A percentile compares a stretch with the other conserved stretches of the same genome.
These are phyloP conservation scores for Phialophora verrucosa DNA, from an alignment of 2,329 filamentous ascomycete species.

Conservation along the genomic window DNA sequence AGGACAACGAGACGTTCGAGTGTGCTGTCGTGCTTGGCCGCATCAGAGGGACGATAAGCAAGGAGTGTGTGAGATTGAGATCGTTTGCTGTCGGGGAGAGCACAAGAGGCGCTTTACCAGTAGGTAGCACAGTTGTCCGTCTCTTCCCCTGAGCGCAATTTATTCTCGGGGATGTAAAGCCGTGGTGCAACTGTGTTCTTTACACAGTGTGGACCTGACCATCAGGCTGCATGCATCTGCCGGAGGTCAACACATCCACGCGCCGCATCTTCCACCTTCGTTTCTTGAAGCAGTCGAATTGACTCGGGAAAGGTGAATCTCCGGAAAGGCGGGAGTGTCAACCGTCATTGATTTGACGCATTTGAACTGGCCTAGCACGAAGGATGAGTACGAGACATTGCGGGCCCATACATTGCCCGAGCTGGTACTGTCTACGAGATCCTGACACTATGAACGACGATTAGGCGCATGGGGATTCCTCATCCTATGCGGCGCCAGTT, in stretches of 20 bases:
- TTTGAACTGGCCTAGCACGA: neutral
- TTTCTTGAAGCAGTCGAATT: neutral
- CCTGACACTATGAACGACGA: no score
- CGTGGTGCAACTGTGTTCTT: neutral
- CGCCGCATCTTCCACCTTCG: neutral
- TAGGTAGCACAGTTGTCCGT: neutral
- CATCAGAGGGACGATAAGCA: conserved; percentile 33
- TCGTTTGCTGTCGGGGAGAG: conserved; percentile 29
- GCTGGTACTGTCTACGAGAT: neutral
- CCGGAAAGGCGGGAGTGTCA: neutral
- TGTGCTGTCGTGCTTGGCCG: conserved; percentile 27
- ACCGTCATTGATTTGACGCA: neutral
- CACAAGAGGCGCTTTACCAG: conserved; percentile 24
- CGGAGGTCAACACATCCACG: neutral
- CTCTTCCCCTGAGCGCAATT: neutral
- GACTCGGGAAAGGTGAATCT: neutral
- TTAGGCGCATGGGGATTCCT: no score
- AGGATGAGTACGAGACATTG: neutral
- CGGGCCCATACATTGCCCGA: neutral
- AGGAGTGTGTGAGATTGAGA: conserved; percentile 22
- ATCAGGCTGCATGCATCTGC: neutral
- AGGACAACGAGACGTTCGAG: conserved; percentile 18
- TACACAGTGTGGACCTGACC: neutral
- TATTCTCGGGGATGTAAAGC: neutral
- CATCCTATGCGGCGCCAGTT: no score